Conservation (phyloP, 331 rosid genomes). For the Pyracantha coccinea region DNA sequence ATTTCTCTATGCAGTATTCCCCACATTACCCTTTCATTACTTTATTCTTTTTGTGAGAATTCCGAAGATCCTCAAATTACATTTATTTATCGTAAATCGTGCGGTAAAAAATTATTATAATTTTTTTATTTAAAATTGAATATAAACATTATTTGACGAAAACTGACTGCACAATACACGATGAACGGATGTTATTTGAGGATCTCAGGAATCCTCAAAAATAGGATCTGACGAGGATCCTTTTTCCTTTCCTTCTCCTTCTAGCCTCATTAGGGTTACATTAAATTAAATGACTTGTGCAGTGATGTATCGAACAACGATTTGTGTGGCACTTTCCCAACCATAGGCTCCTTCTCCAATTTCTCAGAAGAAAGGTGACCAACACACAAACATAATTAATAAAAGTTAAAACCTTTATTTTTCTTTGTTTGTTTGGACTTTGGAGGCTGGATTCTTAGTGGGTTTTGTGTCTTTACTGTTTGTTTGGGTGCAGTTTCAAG, state of each 20-base stretch:
- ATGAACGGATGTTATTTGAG: too few relatives aligned
- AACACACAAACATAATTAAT: neutral
- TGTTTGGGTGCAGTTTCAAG: slow-evolving; percentile 55
- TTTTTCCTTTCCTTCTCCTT: neutral
- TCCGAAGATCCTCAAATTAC: accelerated
- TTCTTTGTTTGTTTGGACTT: neutral
- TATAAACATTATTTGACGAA: accelerated
- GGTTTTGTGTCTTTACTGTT: neutral
- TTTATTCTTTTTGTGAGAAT: too few relatives aligned
- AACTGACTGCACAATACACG: accelerated
- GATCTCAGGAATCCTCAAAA: too few relatives aligned
- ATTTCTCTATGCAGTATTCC: neutral
- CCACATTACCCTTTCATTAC: neutral
- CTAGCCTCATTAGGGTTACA: neutral
- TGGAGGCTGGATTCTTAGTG: neutral
- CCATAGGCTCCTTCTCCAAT: slow-evolving; percentile 64
- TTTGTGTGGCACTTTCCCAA: slow-evolving; percentile 77
- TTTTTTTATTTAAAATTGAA: too few relatives aligned
- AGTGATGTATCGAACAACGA: slow-evolving; percentile 77
- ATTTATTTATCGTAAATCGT: accelerated
- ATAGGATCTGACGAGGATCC: too few relatives aligned
- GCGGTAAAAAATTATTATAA: too few relatives aligned
- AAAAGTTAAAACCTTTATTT: neutral
- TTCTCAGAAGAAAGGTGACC: slow-evolving; percentile 44
- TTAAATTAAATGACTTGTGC: neutral